phyloP scores from a whole-genome alignment of 208 protist species.

The Acanthamoeba pearcei region DNA sequence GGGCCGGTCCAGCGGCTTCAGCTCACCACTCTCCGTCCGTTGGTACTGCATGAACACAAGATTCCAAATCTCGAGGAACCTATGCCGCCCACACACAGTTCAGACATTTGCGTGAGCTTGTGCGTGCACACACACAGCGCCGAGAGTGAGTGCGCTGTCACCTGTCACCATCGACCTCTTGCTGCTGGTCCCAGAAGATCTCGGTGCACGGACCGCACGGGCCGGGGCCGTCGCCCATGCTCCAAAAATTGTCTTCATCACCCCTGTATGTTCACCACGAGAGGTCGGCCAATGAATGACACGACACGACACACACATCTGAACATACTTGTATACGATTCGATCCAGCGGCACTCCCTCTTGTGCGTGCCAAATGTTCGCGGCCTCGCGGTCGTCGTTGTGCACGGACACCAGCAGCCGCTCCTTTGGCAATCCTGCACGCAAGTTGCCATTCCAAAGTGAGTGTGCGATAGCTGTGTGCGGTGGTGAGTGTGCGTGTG shows the following conservation, averaged over 20 bases:
- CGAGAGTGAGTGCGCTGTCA: background rate
- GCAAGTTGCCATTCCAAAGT: background rate
- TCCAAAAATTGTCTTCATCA: slow-evolving; percentile 84
- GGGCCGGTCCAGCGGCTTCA: slow-evolving; percentile 34
- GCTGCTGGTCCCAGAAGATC: slow-evolving; percentile 83
- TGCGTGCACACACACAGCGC: background rate
- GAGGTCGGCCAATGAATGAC: background rate
- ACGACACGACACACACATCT: background rate
- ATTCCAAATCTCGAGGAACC: slow-evolving; percentile 86
- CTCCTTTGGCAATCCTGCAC: slow-evolving; percentile 47
- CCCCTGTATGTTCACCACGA: background rate
- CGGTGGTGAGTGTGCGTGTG: background rate
- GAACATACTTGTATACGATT: background rate
- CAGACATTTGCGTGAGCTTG: background rate
- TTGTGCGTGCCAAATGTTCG: slow-evolving; percentile 44
- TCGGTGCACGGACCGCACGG: slow-evolving; percentile 87
- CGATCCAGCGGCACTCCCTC: slow-evolving; percentile 48
- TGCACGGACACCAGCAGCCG: slow-evolving; percentile 73
- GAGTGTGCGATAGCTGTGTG: background rate
- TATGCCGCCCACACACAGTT: background rate
- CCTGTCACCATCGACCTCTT: slow-evolving; percentile 75
- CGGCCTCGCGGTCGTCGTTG: slow-evolving; percentile 50
- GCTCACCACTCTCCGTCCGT: background rate
- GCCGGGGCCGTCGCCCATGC: slow-evolving; percentile 76
- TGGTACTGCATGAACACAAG: slow-evolving; percentile 85